Base-by-base conservation (phyloP, 2,329 filamentous ascomycete genomes). In the Hypomyces perniciosus region DNA sequence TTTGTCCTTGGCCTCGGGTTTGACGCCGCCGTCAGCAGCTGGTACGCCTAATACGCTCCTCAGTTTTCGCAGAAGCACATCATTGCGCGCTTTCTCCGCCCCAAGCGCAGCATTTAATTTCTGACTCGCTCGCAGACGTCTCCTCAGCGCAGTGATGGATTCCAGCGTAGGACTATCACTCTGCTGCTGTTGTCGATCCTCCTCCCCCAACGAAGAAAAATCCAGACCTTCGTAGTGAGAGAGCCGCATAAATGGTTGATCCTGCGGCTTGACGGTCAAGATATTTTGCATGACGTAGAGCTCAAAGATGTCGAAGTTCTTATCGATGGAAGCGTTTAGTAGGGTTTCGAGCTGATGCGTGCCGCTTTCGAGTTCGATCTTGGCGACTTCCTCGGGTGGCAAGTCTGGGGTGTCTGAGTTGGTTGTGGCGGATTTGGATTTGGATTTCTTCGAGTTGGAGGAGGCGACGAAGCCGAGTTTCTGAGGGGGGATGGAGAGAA, bases 201-300 rank as follows among this genome's bases (percentile, higher is more conserved):
- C 39, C n/a, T 4, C 13, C 5, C 7, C 20, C 6, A 34, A 12
- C 20, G 41, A 56, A 4, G 59, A 54, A 41, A 83, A 75, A 54
- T 80, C 77, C 20, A 83, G 64, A 1, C 75, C 88, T 66, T 90
- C 83, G 71, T 99, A 96, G 74, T 97, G 92, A 44, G 81, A 80
- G 56, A 99, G 73, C 48, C 86, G 77, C 57, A 97, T 84, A 82
- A 87, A 96, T 52, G 81, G 79, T 61, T 87, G 74, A 55, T 92
- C 87, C 29, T 84, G 81, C 44, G 81, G 81, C 34, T 67, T 66
- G 37, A 92, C 81, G 38, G 80, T 85, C 56, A 93, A 71, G 59
- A 91, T 87, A 65, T 96, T 96, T 57, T 90, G 78, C 74, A 99
- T 77, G 46, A 90, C 85, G 72, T 92, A 96, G 51, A 99, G 87